Base-by-base conservation (phyloP, 768 basidiomycete species). In the Zangia roseola region DNA sequence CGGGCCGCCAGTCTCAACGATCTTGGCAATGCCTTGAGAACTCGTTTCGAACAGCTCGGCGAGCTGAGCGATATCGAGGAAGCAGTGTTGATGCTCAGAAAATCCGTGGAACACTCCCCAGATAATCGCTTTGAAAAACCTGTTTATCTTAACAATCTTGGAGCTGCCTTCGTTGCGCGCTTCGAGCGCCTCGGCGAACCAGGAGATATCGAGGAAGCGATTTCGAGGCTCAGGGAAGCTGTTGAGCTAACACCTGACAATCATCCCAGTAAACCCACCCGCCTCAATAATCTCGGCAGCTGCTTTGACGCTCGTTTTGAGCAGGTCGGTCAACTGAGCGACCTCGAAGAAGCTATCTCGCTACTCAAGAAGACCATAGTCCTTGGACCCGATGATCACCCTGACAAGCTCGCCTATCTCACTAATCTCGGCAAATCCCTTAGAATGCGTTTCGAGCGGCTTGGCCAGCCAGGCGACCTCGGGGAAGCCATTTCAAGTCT, bases 231-330 rank as follows among this genome's bases (percentile, higher is more conserved):
- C 9, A 24, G 30, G 14, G 26, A 46, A 5, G 56, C 52, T 3
- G 49, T 56, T 4, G 14, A 38, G 23, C 42, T 59, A 23, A 49
- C 43, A 23, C 52, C 54, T 4, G 36, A 49, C 9, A 38, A 47
- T 9, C 50, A 60, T 26, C 30, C 30, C 30, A 4, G 14, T 14
- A 31, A 14, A 14, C 30, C 30, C 14, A 13, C 13, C 6, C 33
- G 20, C 10, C 24, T 39, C 10, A 20, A 45, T 28, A 30, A 58
- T 51, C 43, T 38, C 48, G 34, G 37, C 47, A 8, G 30, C 48
- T 25, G 53, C 47, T 4, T 44, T 13, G 3, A 17, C 13, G 26
- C 26, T 41, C 45, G 45, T 45, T 47, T 43, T 14, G 24, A 40
- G 38, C 33, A 10, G 23, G 16, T 47, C n/a, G 34, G 34, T 12